These are phyloP conservation scores for Flaveria ramosissima DNA, from an alignment of 129 eudicot genomes.

Conservation along the genomic window DNA sequence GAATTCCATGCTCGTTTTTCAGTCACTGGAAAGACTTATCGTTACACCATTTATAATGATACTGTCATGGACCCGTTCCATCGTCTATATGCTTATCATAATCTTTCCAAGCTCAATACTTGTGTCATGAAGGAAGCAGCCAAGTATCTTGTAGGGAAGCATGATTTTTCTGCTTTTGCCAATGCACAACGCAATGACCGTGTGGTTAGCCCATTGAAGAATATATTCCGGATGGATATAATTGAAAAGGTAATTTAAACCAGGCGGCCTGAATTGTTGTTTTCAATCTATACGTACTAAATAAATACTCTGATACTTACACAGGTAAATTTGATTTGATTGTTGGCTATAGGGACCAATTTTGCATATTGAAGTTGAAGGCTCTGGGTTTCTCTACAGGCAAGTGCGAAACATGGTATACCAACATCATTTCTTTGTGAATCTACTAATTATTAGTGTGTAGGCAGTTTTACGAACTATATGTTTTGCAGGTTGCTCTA, in stretches of 20 bases:
- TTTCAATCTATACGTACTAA: neutral
- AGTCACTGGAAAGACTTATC: constrained; percentile 73
- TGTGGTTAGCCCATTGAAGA: constrained; percentile 63
- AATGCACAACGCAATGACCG: constrained; percentile 73
- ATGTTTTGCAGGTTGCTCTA: constrained; percentile 61
- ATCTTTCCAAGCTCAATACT: constrained; percentile 63
- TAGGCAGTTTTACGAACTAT: neutral
- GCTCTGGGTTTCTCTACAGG: constrained; percentile 83
- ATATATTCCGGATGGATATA: constrained; percentile 62
- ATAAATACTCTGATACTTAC: neutral
- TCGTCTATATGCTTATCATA: constrained; percentile 71
- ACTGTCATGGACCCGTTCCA: constrained; percentile 83
- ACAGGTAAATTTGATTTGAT: neutral
- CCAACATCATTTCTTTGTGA: neutral
- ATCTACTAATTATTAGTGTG: neutral
- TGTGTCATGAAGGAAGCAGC: constrained; percentile 73
- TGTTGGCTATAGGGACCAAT: constrained; percentile 59
- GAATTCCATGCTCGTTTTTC: constrained; percentile 95
- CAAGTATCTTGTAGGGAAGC: constrained; percentile 68
- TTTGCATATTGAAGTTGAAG: constrained; percentile 86
- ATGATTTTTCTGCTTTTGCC: constrained; percentile 81
- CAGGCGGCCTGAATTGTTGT: too few species aligned
- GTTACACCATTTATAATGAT: constrained; percentile 69
- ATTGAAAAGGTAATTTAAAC: constrained; percentile 57
- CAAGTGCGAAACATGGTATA: constrained; percentile 93